These are phyloP conservation scores for Oryza nivara DNA, from an alignment of 176 grass and related monocot genomes.

Conservation along the genomic window DNA sequence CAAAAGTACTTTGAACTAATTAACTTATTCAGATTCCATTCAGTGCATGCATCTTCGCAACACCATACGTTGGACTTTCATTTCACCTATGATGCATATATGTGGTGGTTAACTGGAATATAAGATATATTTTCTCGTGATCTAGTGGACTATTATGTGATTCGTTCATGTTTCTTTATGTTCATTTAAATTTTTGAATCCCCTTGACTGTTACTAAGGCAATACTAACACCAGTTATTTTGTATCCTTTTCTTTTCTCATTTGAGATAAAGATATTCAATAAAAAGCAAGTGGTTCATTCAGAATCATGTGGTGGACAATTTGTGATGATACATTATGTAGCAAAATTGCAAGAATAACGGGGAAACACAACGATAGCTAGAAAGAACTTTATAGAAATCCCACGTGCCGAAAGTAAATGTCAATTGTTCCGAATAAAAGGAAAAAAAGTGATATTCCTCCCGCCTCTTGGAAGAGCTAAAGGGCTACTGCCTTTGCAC, in stretches of 20 bases:
- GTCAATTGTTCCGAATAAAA: background rate
- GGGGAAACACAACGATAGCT: background rate
- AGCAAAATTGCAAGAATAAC: background rate
- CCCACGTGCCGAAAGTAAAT: background rate
- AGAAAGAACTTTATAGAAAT: background rate
- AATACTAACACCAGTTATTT: background rate
- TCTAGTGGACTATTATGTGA: background rate
- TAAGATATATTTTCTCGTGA: background rate
- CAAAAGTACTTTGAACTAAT: background rate
- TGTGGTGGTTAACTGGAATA: background rate
- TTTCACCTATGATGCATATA: background rate
- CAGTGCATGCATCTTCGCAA: background rate
- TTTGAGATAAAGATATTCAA: background rate
- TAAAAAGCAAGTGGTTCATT: background rate
- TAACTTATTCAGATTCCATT: background rate
- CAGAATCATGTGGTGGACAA: background rate
- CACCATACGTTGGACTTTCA: background rate
- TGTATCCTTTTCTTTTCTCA: background rate
- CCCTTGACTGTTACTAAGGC: background rate
- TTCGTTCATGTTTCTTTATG: background rate
- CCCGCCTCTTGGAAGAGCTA: constrained; percentile 8
- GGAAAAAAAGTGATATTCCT: background rate
- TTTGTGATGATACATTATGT: background rate
- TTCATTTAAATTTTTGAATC: background rate
- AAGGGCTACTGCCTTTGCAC: background rate